Evolutionary conservation across 306 rosid genomes (phyloP), one percentile per base, ranked within the genome.

Genomic region (Cicer cuneatum): DNA sequence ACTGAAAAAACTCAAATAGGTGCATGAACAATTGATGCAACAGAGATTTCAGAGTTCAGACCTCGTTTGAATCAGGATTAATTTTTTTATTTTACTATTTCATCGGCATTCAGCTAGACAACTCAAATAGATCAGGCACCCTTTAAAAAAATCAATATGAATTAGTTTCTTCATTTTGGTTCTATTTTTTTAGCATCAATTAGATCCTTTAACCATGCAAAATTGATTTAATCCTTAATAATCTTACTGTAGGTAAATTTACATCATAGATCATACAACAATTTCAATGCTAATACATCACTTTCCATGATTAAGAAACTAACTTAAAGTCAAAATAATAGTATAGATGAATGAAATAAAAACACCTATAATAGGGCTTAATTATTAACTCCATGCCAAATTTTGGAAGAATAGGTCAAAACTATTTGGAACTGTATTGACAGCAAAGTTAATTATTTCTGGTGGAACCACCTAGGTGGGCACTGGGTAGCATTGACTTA

Each of bases 381-480:
- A 53, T 29, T 66, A 35, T 11, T 39, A 56, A 13, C 16, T 43
- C 18, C 61, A 19, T 57, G 69, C 7, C n/a, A 77, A 46, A 66
- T 54, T 66, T 4, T 41, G 68, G 24, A 42, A 57, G 56, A 56
- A 71, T 52, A 21, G 49, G 18, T 57, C 69, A 76, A 12, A 66
- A 67, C 38, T 56, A 1, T 24, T 66, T 1, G 9, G 14, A 68
- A 35, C 33, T 38, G 15, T 14, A 18, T 66, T 1, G 29, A 58
- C 54, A 37, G 52, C 43, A 56, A 68, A 58, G 64, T 58, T 37
- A 46, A 68, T 69, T 13, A 69, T 47, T 69, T 46, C n/a, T 37
- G 35, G 71, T 69, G 76, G 76, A 77, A 77, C 75, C 81, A 46
- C 40, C 40, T 43, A 8, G 68, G 75, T 68, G 69, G 81, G 42